A percentile compares a stretch with the other conserved stretches of the same genome.
Conservation (phyloP, 345 rosid species). For the Nasturtium officinale region DNA sequence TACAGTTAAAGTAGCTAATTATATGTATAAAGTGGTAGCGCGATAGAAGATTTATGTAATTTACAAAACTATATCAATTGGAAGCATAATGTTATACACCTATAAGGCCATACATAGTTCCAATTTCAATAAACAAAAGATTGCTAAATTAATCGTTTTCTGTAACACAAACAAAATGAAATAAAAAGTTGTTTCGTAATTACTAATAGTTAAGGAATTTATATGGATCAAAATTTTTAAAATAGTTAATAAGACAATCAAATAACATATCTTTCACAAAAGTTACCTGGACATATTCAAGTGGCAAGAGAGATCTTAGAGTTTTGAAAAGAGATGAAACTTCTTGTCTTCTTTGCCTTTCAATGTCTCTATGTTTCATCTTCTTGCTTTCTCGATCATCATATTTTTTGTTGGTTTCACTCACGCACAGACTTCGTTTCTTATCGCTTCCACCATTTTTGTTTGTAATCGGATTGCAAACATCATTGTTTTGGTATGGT, state of each 20-base stretch:
- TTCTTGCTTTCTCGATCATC: slow-evolving; percentile 36
- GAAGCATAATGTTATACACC: not conserved
- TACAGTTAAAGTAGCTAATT: not conserved
- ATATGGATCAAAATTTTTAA: not conserved
- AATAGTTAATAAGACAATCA: not conserved
- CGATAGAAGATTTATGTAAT: not conserved
- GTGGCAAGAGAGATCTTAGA: slow-evolving; percentile 41
- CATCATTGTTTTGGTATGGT: slow-evolving; percentile 21
- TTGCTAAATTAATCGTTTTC: not conserved
- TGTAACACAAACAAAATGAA: not conserved
- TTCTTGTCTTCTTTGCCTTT: slow-evolving; percentile 43
- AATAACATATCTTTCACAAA: not conserved
- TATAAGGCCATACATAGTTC: not conserved
- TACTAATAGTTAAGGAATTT: not conserved
- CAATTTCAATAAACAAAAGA: not conserved
- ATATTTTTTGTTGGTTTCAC: slow-evolving; percentile 13
- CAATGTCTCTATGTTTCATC: slow-evolving; percentile 42
- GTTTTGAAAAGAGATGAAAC: slow-evolving; percentile 41
- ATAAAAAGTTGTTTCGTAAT: not conserved
- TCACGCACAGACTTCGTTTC: slow-evolving; percentile 27
- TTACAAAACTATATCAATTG: not conserved
- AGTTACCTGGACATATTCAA: slow-evolving; percentile 42
- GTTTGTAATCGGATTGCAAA: not conserved
- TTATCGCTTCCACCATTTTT: slow-evolving; percentile 17
- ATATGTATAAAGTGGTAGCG: not conserved